Percentiles rank a stretch among this genome's conserved stretches.
phyloP scores from a whole-genome alignment of 2,329 filamentous ascomycete genomes.

The Fusarium napiforme region DNA sequence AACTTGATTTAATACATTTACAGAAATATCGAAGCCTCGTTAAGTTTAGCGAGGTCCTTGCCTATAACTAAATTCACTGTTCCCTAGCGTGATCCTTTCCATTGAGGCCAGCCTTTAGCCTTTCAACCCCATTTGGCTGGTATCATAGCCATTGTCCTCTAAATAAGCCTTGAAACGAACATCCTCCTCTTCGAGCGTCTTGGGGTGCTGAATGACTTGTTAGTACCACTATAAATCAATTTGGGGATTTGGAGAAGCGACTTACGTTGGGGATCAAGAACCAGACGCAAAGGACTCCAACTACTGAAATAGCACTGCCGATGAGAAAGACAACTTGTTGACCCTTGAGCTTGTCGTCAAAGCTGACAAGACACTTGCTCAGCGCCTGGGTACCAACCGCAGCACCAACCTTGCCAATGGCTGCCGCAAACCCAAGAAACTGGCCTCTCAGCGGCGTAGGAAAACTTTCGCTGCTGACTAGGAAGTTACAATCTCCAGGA shows the following conservation, averaged over 20 bases:
- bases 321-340: background rate
- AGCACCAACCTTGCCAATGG: background rate
- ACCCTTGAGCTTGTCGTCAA: background rate
- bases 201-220: background rate
- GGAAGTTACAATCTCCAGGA: background rate
- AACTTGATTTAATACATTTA: too few species aligned
- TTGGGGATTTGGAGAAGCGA: background rate
- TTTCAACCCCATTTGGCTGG: background rate
- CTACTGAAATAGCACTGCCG: background rate
- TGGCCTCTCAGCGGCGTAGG: background rate
- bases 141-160: background rate
- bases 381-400: background rate
- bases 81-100: accelerated
- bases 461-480: background rate
- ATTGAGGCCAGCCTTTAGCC: background rate
- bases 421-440: background rate
- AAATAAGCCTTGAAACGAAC: background rate
- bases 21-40: too few species aligned
- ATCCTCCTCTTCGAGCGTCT: background rate
- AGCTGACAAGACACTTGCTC: background rate
- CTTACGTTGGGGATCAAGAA: background rate
- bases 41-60: too few species aligned
- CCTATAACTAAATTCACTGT: too few species aligned
- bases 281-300: background rate
- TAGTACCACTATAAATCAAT: accelerated